These are phyloP conservation scores for Vaccinium corymbosum DNA, from an alignment of 148 eudicot species.

Conservation along the genomic window DNA sequence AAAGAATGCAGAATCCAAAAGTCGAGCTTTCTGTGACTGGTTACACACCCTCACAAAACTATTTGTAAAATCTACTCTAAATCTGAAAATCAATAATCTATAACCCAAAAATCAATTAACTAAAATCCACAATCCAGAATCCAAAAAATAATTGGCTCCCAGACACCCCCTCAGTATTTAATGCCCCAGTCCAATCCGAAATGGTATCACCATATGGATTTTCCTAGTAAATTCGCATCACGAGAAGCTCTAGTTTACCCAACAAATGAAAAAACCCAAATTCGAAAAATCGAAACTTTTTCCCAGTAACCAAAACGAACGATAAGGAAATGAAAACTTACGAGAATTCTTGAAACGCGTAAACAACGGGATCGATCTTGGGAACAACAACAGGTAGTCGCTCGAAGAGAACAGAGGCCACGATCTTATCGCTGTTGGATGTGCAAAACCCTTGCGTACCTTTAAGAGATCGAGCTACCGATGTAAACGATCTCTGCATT, in stretches of 20 bases:
- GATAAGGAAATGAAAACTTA: slow-evolving; percentile 30
- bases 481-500: slow-evolving; percentile 34
- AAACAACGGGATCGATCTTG: slow-evolving; percentile 81
- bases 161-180: too few relatives aligned
- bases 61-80: too few relatives aligned
- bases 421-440: slow-evolving; percentile 45
- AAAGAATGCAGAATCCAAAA: too few relatives aligned
- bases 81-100: too few relatives aligned
- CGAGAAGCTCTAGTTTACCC: not conserved
- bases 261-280: not conserved
- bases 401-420: slow-evolving; percentile 89
- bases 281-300: not conserved
- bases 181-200: too few relatives aligned
- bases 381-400: slow-evolving; percentile 82
- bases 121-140: too few relatives aligned
- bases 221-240: not conserved
- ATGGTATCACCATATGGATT: not conserved
- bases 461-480: slow-evolving; percentile 21
- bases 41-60: too few relatives aligned
- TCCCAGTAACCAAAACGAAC: slow-evolving; percentile 1
- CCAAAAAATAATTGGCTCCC: too few relatives aligned
- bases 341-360: slow-evolving; percentile 96
- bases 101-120: too few relatives aligned
- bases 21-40: too few relatives aligned
- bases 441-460: slow-evolving; percentile 34